Conservation (phyloP, 257 asterid genomes). For the Nicotiana noctiflora region DNA sequence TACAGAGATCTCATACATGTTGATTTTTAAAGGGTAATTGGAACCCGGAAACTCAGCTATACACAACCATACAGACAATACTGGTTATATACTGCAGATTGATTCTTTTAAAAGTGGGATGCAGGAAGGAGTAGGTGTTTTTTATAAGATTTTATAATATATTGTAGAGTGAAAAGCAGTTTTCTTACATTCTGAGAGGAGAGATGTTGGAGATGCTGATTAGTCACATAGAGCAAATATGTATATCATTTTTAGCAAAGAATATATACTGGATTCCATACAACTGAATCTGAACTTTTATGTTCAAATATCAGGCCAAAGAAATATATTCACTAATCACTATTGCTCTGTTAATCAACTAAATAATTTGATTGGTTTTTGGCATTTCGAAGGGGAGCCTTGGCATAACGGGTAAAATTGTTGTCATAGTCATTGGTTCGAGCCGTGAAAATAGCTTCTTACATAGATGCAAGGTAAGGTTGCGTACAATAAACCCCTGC, state of each 20-base stretch:
- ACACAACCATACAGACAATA: background rate
- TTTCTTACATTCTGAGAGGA: background rate
- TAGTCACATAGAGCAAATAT: background rate
- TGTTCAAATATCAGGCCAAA: background rate
- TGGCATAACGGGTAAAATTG: no score
- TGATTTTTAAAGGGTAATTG: slow-evolving; percentile 6
- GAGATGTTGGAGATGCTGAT: no score
- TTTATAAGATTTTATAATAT: background rate
- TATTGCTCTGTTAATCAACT: background rate
- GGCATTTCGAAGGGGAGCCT: background rate
- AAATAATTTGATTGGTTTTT: background rate
- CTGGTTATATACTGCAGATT: background rate
- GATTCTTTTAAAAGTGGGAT: background rate
- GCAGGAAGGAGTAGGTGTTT: background rate
- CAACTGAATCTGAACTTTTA: background rate
- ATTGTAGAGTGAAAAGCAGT: background rate
- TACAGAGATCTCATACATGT: background rate
- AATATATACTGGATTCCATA: background rate
- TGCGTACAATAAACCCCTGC: no score
- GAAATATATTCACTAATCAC: background rate
- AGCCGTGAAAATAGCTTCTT: no score
- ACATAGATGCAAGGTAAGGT: no score
- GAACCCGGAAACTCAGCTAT: slow-evolving; percentile 12
- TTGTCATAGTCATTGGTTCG: no score
- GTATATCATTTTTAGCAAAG: background rate